Base-by-base conservation (phyloP, 352 stramenopile species). In the Phytopythium sindhum region DNA sequence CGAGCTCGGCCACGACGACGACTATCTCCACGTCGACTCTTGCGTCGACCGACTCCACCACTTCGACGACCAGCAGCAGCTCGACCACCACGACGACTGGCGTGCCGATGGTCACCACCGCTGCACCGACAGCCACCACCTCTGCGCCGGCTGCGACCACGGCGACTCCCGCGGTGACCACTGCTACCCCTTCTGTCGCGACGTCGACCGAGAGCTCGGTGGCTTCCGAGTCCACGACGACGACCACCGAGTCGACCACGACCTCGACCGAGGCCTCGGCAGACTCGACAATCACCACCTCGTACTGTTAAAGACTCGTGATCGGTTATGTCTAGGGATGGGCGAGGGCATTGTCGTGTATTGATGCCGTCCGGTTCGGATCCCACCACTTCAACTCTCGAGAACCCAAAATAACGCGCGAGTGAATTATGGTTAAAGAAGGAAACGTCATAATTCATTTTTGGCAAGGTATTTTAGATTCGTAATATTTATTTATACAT, bases 231-330 rank as follows among this genome's bases (percentile, higher is more conserved):
- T 12, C 47, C 1, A n/a, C 28, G 11, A 41, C 29, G 29, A 44
- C 51, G 2, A 11, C 50, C 3, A 56, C 50, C 17, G 17, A 14
- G 17, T 19, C 28, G 51, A 42, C 26, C 11, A 23, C 50, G 26
- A 56, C 50, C n/a, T 35, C 26, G 52, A 64, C 41, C 41, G 44
- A 56, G 33, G 45, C 24, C 0, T 33, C 12, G 29, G 21, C 52
- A 5, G 52, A 45, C 12, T 21, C 52, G 29, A 58, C 52, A 31
- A 14, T 31, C 52, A 45, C 52, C 15, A 8, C 11, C 4, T 59
- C 53, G 31, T 59, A 59, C 53, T 59, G 53, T 35, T 59, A 59
- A 44, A 42, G 28, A 24, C 28, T 11, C 21, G n/a, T 23, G 21
- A 15, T 12, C 42, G 15, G 19, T 14, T 50, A 15, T 50, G 41